Evolutionary conservation across 208 protist genomes (phyloP), one percentile per base, ranked within the genome.

Genomic region (Leishmania aethiopica): DNA sequence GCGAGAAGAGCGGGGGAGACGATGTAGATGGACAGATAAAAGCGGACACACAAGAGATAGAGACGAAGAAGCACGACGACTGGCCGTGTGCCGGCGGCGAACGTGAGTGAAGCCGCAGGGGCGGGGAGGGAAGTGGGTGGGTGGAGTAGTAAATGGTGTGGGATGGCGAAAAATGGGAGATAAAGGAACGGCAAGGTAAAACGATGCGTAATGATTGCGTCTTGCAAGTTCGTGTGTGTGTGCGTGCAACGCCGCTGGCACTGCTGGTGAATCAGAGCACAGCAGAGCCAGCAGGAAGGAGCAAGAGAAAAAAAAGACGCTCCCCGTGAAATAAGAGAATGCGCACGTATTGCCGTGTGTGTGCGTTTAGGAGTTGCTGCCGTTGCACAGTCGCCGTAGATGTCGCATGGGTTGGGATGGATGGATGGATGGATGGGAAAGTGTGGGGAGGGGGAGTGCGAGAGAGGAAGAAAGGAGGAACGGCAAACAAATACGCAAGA

Each of bases 231-330:
- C n/a, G 2, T 7, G 60, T 37, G 60, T 37, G 60, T 67, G n/a
- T 67, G 32, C 13, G 11, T 7, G 60, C 32, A 28, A 37, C 32
- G 32, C 22, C 32, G 28, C 11, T 67, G 60, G 13, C 32, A 37
- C 10, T 37, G 60, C 60, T 67, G 25, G 13, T 67, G 60, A 35
- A 2, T 62, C 25, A 25, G 57, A 62, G 57, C 55, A 49, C 35
- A 69, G 25, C 17, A 57, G 15, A 59, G 57, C 57, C 5, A 45
- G 5, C 42, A 45, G 42, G 42, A 45, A 10, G 42, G 42, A 10
- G 28, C 51, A 62, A 35, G 4, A n/a, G 40, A 62, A 45, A 19
- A 42, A 83, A 69, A 81, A 81, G 53, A 75, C 49, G 35, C 60
- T 40, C 32, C 60, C 60, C 60, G 11, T 32, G 25, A 13, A 32